Conservation (phyloP, 192 early-diverging fungal genomes). For the Gonapodya prolifera region DNA sequence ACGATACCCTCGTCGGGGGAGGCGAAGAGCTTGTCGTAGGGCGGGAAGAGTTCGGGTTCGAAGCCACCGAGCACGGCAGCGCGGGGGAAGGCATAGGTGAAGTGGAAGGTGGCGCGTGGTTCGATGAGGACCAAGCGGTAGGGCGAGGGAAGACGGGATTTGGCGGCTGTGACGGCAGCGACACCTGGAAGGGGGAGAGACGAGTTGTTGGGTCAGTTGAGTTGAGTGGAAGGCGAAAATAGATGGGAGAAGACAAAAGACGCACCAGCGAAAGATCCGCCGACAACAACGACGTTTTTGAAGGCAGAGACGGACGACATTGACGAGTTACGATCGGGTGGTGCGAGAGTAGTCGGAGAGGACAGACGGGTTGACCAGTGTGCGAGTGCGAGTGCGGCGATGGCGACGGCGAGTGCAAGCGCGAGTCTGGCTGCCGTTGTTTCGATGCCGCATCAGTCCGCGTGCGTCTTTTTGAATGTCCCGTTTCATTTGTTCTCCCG, state of each 20-base stretch:
- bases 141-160: slow-evolving; percentile 16
- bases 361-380: too few species aligned
- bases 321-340: too few species aligned
- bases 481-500: too few species aligned
- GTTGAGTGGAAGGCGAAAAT: not conserved
- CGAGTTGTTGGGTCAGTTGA: not conserved
- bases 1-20: slow-evolving; percentile 23
- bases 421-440: too few species aligned
- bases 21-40: slow-evolving; percentile 35
- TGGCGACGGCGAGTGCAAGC: too few species aligned
- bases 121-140: slow-evolving; percentile 46
- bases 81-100: slow-evolving; percentile 50
- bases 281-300: slow-evolving; percentile 26
- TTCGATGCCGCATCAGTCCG: too few species aligned
- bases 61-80: slow-evolving; percentile 38
- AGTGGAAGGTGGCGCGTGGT: slow-evolving; percentile 38
- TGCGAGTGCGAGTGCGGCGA: too few species aligned
- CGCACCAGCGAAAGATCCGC: slow-evolving; percentile 35
- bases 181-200: not conserved
- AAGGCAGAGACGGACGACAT: not conserved
- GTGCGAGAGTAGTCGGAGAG: too few species aligned
- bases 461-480: too few species aligned
- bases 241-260: not conserved
- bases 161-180: slow-evolving; percentile 7
- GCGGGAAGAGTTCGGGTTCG: slow-evolving; percentile 42